These are phyloP conservation scores for Fimicolochytrium jonesii DNA, from an alignment of 192 early-diverging fungal species.

Conservation along the genomic window DNA sequence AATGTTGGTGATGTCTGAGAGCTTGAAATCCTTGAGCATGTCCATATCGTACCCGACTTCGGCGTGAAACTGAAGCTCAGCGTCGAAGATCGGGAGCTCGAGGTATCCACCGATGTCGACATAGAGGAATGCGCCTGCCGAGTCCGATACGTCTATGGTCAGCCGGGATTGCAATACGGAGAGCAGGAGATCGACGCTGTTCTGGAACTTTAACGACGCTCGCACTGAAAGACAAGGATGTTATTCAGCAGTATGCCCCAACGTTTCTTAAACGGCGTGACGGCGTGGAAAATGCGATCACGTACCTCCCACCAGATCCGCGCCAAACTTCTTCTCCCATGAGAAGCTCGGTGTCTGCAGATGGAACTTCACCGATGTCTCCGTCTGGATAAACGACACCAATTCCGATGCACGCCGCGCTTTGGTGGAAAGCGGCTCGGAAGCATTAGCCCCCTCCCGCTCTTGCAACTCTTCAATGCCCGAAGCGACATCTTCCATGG, in stretches of 20 bases:
- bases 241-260: no score
- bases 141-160: neutral
- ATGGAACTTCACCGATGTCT: neutral
- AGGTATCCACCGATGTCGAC: conserved; percentile 1
- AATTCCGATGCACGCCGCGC: neutral
- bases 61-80: neutral
- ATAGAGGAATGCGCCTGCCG: neutral
- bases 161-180: neutral
- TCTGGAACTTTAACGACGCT: neutral
- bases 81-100: neutral
- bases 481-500: neutral
- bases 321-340: neutral
- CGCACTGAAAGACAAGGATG: neutral
- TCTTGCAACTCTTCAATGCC: neutral
- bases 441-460: no score
- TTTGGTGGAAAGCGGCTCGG: neutral
- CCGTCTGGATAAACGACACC: no score
- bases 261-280: no score
- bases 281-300: neutral
- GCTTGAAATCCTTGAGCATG: conserved; percentile 7
- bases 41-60: conserved; percentile 1
- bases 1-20: neutral
- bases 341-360: neutral
- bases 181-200: neutral
- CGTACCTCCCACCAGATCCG: neutral